phyloP scores from a whole-genome alignment of 495 filamentous ascomycete genomes.

The Thermochaetoides thermophila region DNA sequence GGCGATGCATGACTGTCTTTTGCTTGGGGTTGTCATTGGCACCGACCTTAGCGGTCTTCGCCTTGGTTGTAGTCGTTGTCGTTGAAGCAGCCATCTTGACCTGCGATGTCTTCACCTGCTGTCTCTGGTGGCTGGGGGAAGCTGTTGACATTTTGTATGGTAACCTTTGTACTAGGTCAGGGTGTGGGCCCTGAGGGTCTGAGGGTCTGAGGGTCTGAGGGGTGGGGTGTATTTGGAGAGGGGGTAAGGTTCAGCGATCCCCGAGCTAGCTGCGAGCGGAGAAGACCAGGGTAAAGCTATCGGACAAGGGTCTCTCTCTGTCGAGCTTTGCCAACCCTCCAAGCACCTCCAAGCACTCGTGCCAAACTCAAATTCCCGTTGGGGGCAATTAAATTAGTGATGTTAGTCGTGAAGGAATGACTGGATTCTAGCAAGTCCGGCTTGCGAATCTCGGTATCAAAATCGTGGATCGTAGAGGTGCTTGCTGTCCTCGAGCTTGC shows the following conservation, averaged over 20 bases:
- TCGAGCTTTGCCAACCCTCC: no score
- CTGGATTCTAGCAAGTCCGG: slow-evolving; percentile 39
- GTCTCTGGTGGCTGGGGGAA: slow-evolving; percentile 39
- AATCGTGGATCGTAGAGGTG: slow-evolving; percentile 3
- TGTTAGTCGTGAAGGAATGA: slow-evolving; percentile 30
- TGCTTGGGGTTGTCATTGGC: slow-evolving; percentile 42
- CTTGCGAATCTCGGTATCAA: slow-evolving; percentile 29
- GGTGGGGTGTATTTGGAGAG: slow-evolving; percentile 11
- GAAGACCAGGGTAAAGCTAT: no score
- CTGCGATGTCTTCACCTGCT: slow-evolving; percentile 36
- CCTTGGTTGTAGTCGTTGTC: slow-evolving; percentile 25
- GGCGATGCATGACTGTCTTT: slow-evolving; percentile 72
- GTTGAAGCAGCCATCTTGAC: slow-evolving; percentile 42
- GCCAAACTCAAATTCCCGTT: slow-evolving; percentile 16
- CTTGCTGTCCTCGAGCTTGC: slow-evolving; percentile 8
- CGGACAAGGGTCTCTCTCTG: no score
- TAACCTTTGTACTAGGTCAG: no score
- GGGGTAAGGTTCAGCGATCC: slow-evolving; percentile 28
- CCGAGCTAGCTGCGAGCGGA: no score
- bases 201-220: slow-evolving; percentile 15
- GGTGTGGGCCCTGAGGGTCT: no score
- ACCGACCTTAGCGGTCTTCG: slow-evolving; percentile 38
- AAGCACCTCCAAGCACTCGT: slow-evolving; percentile 2
- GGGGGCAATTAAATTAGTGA: slow-evolving; percentile 30
- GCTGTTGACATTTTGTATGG: slow-evolving; percentile 49